Evolutionary conservation across 176 grass and related monocot genomes (phyloP).

Genomic region (Thinopyrum elongatum): DNA sequence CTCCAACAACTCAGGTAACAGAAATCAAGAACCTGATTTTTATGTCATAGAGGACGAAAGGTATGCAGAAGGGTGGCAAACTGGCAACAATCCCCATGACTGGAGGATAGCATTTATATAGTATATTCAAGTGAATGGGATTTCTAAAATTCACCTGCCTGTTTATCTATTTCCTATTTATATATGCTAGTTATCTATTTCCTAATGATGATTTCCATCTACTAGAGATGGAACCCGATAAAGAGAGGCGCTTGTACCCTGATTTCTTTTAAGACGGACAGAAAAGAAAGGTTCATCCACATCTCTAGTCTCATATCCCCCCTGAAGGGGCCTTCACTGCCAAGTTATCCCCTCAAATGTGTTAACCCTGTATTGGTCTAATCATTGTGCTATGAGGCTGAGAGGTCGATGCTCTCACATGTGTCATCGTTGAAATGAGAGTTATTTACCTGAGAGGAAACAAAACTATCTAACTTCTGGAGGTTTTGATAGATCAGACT

Average conservation of each 20-base stretch:
- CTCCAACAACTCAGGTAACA: background rate
- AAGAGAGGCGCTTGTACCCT: background rate
- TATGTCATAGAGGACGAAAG: background rate
- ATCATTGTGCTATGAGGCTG: background rate
- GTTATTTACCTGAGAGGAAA: conserved; percentile 60
- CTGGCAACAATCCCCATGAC: background rate
- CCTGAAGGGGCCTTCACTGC: background rate
- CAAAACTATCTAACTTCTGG: conserved; percentile 57
- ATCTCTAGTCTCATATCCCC: background rate
- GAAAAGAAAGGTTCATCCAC: background rate
- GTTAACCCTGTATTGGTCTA: background rate
- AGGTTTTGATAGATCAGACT: conserved; percentile 82
- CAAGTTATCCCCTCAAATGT: background rate
- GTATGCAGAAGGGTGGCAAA: background rate
- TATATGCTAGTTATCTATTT: background rate
- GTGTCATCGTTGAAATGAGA: background rate
- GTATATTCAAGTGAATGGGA: background rate
- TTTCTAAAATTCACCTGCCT: background rate
- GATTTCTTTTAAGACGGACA: background rate
- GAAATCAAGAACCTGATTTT: background rate
- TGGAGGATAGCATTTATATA: background rate
- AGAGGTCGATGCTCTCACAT: background rate
- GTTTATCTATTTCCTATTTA: background rate
- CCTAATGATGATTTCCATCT: background rate
- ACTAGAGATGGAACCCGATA: background rate